Percentiles rank a stretch among this genome's conserved stretches.
Evolutionary conservation across 257 asterid genomes (phyloP).

Genomic region (Nicotiana tabacum): DNA sequence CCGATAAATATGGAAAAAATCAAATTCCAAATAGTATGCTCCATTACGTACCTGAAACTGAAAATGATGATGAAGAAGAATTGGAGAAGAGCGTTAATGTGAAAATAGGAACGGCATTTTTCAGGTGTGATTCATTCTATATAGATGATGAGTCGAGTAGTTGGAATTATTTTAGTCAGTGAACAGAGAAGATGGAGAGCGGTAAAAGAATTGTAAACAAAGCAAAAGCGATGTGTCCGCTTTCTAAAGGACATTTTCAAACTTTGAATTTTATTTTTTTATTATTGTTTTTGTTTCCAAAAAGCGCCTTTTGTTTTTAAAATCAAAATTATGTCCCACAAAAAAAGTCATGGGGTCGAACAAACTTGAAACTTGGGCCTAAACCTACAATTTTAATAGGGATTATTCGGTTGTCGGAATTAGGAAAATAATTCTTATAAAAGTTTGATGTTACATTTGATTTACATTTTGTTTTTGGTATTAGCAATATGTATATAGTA

Average conservation of each 20-base stretch:
- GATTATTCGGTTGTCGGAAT: neutral
- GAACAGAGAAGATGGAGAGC: neutral
- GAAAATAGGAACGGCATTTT: neutral
- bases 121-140: neutral
- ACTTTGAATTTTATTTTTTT: neutral
- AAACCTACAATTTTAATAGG: neutral
- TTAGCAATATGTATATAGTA: neutral
- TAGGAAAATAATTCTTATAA: neutral
- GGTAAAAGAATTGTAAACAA: slow-evolving; percentile 10
- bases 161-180: neutral
- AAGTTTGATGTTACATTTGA: neutral
- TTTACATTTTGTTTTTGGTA: neutral
- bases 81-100: neutral
- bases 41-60: neutral
- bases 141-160: neutral
- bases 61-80: neutral
- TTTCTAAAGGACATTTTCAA: slow-evolving; percentile 4
- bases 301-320: neutral
- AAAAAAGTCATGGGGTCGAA: neutral
- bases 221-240: neutral
- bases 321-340: neutral
- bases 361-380: neutral
- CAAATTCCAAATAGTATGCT: neutral
- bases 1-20: neutral
- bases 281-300: neutral